Conservation (phyloP, 2,329 filamentous ascomycete genomes). For the Cladobotryum mycophilum region DNA sequence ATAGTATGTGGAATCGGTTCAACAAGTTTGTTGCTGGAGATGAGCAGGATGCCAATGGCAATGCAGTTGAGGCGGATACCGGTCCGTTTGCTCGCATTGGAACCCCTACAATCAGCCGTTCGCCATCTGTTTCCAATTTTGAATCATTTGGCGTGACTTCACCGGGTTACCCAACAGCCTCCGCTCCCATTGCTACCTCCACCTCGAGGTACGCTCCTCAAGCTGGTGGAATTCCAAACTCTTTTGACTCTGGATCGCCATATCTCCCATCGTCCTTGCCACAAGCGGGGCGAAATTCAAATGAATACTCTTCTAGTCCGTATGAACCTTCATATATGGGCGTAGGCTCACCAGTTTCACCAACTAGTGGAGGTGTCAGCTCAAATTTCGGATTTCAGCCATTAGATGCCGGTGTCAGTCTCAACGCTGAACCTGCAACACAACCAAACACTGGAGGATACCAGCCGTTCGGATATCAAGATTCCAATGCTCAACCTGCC, state of each 20-base stretch:
- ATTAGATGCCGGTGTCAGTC: slow-evolving; percentile 6
- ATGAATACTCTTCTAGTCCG: slow-evolving; percentile 25
- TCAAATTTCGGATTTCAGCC: slow-evolving; percentile 23
- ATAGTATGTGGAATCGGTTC: slow-evolving; percentile 84
- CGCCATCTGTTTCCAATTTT: slow-evolving; percentile 62
- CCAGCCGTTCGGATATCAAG: slow-evolving; percentile 21
- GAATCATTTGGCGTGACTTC: slow-evolving; percentile 64
- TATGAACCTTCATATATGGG: slow-evolving; percentile 31
- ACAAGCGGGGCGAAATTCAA: slow-evolving; percentile 21
- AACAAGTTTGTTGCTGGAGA: slow-evolving; percentile 95
- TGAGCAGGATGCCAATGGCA: slow-evolving; percentile 66
- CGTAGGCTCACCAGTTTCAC: slow-evolving; percentile 8
- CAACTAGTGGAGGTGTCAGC: slow-evolving; percentile 12
- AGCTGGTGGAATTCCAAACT: slow-evolving; percentile 16
- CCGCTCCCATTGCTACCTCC: slow-evolving; percentile 27
- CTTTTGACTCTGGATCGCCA: slow-evolving; percentile 38
- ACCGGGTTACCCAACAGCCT: slow-evolving; percentile 24
- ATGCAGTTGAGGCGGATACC: slow-evolving; percentile 53
- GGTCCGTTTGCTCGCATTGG: slow-evolving; percentile 81
- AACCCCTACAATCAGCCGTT: slow-evolving; percentile 66
- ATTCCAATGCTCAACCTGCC: neutral
- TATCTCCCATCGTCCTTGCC: slow-evolving; percentile 38
- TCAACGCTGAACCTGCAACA: neutral
- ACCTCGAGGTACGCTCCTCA: slow-evolving; percentile 35
- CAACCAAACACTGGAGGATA: slow-evolving; percentile 16